Evolutionary conservation across 768 basidiomycete genomes (phyloP), one percentile per base, ranked within the genome.

Genomic region (Lentinula boryana): DNA sequence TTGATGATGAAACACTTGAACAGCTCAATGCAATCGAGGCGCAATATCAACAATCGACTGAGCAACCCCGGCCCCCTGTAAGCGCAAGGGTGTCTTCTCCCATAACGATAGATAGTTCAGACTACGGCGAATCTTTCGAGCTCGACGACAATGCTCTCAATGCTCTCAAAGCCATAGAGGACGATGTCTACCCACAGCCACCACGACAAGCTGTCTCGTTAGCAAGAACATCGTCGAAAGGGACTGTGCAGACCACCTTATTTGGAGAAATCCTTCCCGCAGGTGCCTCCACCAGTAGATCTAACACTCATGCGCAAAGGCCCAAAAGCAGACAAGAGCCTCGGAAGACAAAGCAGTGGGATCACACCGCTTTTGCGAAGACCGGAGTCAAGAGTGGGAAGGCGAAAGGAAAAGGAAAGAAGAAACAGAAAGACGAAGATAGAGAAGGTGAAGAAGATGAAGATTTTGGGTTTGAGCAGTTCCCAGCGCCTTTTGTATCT

Each of bases 311-410:
- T 5, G 64, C 77, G 40, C 76, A 76, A 62, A 70, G 76, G 58
- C 10, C 23, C 23, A 40, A 16, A 27, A 43, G 55, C 40, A 44
- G 31, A 27, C 40, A 40, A 74, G 52, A 83, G 60, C 78, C 83
- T 4, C 78, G 78, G 18, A 86, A 89, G 71, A 84, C 81, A 1
- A 98, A 96, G 76, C 76, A 79, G 51, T 99, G 97, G 97, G 94
- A 98, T 69, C 87, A 92, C 23, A 93, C 95, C 0, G 85, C 78
- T 12, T 96, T 91, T 67, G 87, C 94, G 5, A 90, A 92, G 74
- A 84, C 87, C 3, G 94, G 93, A 0, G 73, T 82, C 74, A 85
- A 78, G 67, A 81, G 76, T 55, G 72, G 74, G 43, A 83, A 80
- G 65, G 70, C 72, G 2, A 87, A 84, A 69, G 78, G 78, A 6